These are phyloP conservation scores for Auxenochlorella pyrenoidosa DNA, from an alignment of 139 green algal genomes.

Conservation along the genomic window DNA sequence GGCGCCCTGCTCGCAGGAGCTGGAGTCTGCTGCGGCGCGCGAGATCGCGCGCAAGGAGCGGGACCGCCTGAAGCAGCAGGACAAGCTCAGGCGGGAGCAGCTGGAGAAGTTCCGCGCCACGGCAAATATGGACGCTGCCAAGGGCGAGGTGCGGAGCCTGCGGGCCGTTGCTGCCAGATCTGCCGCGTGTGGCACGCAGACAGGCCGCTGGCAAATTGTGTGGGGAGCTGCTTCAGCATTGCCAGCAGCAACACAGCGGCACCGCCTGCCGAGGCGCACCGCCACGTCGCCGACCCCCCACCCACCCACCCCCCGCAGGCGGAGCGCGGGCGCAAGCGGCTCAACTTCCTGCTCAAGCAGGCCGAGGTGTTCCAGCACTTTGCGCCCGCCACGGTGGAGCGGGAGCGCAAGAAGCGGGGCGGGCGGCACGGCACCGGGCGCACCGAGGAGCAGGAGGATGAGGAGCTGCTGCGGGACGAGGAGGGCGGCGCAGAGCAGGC, in stretches of 20 bases:
- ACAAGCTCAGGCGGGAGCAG: slow-evolving; percentile 82
- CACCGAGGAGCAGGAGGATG: slow-evolving; percentile 94
- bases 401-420: slow-evolving; percentile 65
- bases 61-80: slow-evolving; percentile 84
- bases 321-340: slow-evolving; percentile 74
- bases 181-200: background rate
- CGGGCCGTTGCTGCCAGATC: background rate
- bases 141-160: slow-evolving; percentile 66
- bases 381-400: slow-evolving; percentile 49
- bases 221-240: too few species aligned
- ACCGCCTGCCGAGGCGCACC: background rate
- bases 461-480: slow-evolving; percentile 92
- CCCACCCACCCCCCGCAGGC: slow-evolving; percentile 63
- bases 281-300: background rate
- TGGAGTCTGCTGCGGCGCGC: slow-evolving; percentile 18
- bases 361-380: slow-evolving; percentile 99
- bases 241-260: background rate
- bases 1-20: background rate
- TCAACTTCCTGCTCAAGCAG: slow-evolving; percentile 96
- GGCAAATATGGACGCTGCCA: slow-evolving; percentile 75
- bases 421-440: slow-evolving; percentile 63
- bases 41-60: slow-evolving; percentile 82
- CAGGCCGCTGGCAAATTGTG: too few species aligned
- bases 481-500: slow-evolving; percentile 66
- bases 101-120: slow-evolving; percentile 83